Base-by-base conservation (phyloP, 108 stramenopile species). In the Skeletonema marinoi region DNA sequence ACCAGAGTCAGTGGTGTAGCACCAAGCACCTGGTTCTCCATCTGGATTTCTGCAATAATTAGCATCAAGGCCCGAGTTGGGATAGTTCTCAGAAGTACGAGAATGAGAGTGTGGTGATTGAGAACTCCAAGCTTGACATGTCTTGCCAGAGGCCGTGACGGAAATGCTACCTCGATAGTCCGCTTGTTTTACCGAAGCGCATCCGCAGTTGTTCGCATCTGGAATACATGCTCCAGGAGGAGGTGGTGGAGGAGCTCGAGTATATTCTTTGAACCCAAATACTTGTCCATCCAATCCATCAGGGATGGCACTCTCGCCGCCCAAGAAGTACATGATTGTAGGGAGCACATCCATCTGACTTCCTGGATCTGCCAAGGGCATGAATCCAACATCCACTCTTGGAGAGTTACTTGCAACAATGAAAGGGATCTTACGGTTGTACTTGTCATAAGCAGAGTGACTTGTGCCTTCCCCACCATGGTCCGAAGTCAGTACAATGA, bases 21-120 rank as follows among this genome's bases (percentile, higher is more conserved):
- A 78, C 77, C 77, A 78, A 10, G 77, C 77, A 0, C 72, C 14
- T 2, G 21, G 0, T 32, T 30, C 48, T 9, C 77, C 77, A 32
- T 67, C 73, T 1, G 77, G 77, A 32, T 78, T 78, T 1, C 77
- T 32, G 32, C 77, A 78, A 66, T 78, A 78, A 41, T 78, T 78
- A 65, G 35, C 39, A 14, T 73, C 73, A n/a, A 78, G 72, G 1
- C 75, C 75, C 13, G 71, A 35, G 33, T 29, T 17, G 6, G 77
- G 77, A 16, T 42, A 78, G 29, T 70, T 70, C 32, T 30, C 32
- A 36, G 69, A 36, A 10, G 58, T 70, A 11, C 58, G 58, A 8
- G 36, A 17, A 46, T 78, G 77, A 54, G 65, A 21, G 17, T 46
- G 36, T 17, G 77, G 77, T 14, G 36, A n/a, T 66, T 78, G 77